phyloP scores from a whole-genome alignment of 2,329 filamentous ascomycete species.

The Metarhizium robertsii region DNA sequence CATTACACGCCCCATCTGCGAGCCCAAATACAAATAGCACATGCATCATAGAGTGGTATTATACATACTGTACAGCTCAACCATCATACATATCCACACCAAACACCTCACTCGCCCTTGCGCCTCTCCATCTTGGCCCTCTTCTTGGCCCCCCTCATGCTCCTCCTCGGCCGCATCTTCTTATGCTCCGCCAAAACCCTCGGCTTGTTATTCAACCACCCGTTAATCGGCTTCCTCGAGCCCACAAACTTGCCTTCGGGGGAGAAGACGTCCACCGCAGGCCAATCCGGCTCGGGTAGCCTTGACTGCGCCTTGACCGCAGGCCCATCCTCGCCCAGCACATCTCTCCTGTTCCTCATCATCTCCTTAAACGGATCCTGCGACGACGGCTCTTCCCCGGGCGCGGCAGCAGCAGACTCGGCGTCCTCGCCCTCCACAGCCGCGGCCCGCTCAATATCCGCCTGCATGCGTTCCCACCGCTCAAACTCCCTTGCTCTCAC shows the following conservation, averaged over 20 bases:
- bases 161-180: slow-evolving; percentile 51
- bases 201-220: slow-evolving; percentile 55
- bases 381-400: not conserved
- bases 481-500: slow-evolving; percentile 49
- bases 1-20: slow-evolving; percentile 30
- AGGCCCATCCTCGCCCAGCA: not conserved
- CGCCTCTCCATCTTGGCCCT: slow-evolving; percentile 20
- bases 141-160: slow-evolving; percentile 56
- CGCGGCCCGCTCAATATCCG: slow-evolving; percentile 13
- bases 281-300: slow-evolving; percentile 38
- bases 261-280: slow-evolving; percentile 73
- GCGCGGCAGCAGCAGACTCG: slow-evolving; percentile 1
- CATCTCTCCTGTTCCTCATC: slow-evolving; percentile 16
- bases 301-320: not conserved
- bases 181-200: slow-evolving; percentile 36
- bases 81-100: too few species aligned
- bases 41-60: too few species aligned
- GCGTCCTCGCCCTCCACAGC: slow-evolving; percentile 7
- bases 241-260: slow-evolving; percentile 77
- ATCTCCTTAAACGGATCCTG: slow-evolving; percentile 18
- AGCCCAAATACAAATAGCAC: too few species aligned
- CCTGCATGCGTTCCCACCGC: slow-evolving; percentile 6
- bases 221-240: slow-evolving; percentile 58
- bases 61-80: too few species aligned
- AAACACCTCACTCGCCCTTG: slow-evolving; percentile 4